phyloP scores from a whole-genome alignment of 2,329 filamentous ascomycete genomes.

The Trichoderma guizhouense region DNA sequence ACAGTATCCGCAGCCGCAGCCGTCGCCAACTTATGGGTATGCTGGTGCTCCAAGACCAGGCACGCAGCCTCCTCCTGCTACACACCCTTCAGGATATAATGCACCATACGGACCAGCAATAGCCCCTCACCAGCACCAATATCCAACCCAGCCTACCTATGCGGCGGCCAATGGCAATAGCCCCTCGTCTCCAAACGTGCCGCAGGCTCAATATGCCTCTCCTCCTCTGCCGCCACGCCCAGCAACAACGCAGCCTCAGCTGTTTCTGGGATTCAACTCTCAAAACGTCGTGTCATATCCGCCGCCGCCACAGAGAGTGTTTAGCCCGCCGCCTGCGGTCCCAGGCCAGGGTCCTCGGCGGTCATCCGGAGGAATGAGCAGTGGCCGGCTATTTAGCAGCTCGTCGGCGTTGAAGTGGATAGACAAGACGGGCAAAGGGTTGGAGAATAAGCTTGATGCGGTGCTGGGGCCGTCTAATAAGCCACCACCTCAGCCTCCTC shows the following conservation, averaged over 20 bases:
- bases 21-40: slow-evolving; percentile 14
- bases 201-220: slow-evolving; percentile 15
- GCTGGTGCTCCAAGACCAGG: background rate
- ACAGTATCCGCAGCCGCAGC: slow-evolving; percentile 9
- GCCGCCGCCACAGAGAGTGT: slow-evolving; percentile 33
- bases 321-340: slow-evolving; percentile 27
- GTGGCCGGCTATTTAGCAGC: slow-evolving; percentile 30
- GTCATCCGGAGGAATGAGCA: slow-evolving; percentile 21
- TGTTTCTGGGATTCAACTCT: slow-evolving; percentile 24
- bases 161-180: background rate
- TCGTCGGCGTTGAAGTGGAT: slow-evolving; percentile 35
- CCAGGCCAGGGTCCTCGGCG: slow-evolving; percentile 18
- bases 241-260: slow-evolving; percentile 22
- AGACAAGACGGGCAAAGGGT: slow-evolving; percentile 34
- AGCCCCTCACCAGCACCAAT: slow-evolving; percentile 12
- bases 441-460: slow-evolving; percentile 34
- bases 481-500: slow-evolving; percentile 15
- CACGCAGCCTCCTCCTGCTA: slow-evolving; percentile 11
- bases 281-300: slow-evolving; percentile 28
- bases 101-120: slow-evolving; percentile 9
- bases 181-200: background rate
- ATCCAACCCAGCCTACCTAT: slow-evolving; percentile 19
- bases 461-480: slow-evolving; percentile 23
- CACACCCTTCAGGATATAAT: slow-evolving; percentile 12
- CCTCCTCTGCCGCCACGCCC: slow-evolving; percentile 31